phyloP scores from a whole-genome alignment of 441 rosid genomes.

The Euphorbia corollata region DNA sequence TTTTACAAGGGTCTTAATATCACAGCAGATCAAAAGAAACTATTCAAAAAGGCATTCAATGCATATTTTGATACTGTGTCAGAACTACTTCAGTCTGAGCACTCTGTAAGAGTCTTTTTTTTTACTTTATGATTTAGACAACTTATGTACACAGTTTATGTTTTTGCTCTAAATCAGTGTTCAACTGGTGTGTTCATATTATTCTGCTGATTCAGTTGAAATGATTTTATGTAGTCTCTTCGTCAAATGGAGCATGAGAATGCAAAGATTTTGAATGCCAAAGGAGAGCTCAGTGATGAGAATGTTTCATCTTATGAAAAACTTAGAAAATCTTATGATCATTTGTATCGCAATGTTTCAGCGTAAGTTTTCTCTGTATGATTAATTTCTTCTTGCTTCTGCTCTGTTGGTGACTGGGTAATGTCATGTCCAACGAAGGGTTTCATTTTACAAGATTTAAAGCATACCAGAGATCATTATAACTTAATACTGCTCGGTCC shows the following conservation, averaged over 20 bases:
- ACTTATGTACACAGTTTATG: background rate
- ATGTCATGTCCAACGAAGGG: background rate
- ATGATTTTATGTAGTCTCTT: slow-evolving; percentile 46
- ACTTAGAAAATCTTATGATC: slow-evolving; percentile 92
- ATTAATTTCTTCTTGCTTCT: slow-evolving; percentile 22
- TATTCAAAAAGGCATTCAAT: slow-evolving; percentile 68
- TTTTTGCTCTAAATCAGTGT: background rate
- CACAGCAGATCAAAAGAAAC: slow-evolving; percentile 79
- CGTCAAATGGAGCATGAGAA: slow-evolving; percentile 98
- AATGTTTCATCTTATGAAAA: slow-evolving; percentile 82
- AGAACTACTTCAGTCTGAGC: slow-evolving; percentile 50
- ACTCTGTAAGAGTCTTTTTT: slow-evolving; percentile 33
- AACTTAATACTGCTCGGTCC: background rate
- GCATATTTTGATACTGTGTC: slow-evolving; percentile 71
- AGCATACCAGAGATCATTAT: background rate
- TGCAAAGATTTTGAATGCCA: slow-evolving; percentile 83
- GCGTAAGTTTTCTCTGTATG: slow-evolving; percentile 62
- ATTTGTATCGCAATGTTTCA: slow-evolving; percentile 79
- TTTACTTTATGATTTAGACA: background rate
- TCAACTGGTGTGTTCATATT: background rate
- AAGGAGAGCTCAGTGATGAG: slow-evolving; percentile 98
- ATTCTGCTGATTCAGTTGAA: background rate
- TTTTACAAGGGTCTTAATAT: slow-evolving; percentile 72
- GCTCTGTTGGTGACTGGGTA: slow-evolving; percentile 10
- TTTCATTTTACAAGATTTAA: background rate